Base-by-base conservation (phyloP, 1,284 basidiomycete genomes). In the Pseudozyma sp. region DNA sequence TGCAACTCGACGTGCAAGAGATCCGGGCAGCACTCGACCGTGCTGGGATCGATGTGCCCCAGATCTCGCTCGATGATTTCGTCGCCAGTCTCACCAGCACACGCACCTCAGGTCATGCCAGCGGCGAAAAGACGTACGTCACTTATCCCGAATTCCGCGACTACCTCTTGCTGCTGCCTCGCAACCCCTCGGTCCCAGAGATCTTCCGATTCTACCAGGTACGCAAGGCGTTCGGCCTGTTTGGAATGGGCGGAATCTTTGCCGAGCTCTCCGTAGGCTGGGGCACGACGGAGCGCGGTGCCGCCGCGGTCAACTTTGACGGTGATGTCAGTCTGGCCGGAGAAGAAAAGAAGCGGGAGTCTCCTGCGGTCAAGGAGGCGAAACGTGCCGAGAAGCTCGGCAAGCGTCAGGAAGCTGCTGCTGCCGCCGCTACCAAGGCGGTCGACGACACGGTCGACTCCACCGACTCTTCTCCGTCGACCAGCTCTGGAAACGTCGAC, bases 141-240 rank as follows among this genome's bases (percentile, higher is more conserved):
- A 78, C 79, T 24, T 84, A 80, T 56, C 82, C 82, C 19, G 79
- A 84, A 58, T 84, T 84, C 47, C 68, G 82, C 33, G 82, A 84
- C 60, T 84, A 84, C 30, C 65, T 84, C 16, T 54, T 84, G 42
- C 74, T 84, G 11, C 60, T 84, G 19, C 81, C 82, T 7, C 63
- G 81, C 50, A 82, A 80, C 39, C 80, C 82, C 1, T 74, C 73
- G 11, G 77, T 83, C 17, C 47, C 70, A 11, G 82, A 84, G 64
- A 83, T 84, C 60, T 82, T 78, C 59, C 77, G 78, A 33, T 84
- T 84, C 65, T 84, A 84, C 54, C 81, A 84, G 54, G 81, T 82
- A 10, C 59, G 82, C 16, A 83, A 83, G 54, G 81, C 81, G 1
- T 80, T 80, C 37, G 82, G 82, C 3, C 75, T 84, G 11, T 84